Evolutionary conservation across 2,329 filamentous ascomycete species (phyloP).

Genomic region (Berkeleyomyces basicola): DNA sequence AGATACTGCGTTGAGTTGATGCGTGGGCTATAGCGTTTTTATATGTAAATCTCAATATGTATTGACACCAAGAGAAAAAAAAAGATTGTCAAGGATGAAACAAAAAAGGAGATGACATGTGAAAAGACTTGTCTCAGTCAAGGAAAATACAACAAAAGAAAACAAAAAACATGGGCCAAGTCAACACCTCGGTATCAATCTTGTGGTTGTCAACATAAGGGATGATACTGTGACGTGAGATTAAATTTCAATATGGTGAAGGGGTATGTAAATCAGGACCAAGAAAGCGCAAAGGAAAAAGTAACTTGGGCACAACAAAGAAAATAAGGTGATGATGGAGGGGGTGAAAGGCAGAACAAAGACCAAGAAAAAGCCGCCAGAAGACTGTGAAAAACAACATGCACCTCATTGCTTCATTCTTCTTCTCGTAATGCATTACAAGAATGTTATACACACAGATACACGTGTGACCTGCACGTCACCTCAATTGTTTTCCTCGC

Average conservation of each 20-base stretch:
- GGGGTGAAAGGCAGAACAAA: neutral
- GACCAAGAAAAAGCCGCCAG: neutral
- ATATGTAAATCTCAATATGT: neutral
- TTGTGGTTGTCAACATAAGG: neutral
- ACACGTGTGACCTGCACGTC: neutral
- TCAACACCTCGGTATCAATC: neutral
- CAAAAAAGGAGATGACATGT: neutral
- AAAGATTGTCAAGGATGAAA: neutral
- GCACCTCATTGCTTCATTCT: neutral
- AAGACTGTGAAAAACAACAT: slow-evolving; percentile 1
- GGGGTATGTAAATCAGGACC: neutral
- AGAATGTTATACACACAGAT: neutral
- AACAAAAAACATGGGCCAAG: neutral
- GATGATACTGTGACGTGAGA: neutral
- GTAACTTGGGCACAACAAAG: neutral
- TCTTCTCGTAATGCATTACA: neutral
- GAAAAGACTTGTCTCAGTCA: neutral
- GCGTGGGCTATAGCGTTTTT: neutral
- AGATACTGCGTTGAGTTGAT: neutral
- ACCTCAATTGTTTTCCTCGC: neutral
- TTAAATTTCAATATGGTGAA: neutral
- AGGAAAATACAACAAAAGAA: neutral
- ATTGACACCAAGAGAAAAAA: neutral
- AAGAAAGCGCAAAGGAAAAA: neutral
- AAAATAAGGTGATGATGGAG: neutral